Evolutionary conservation across 1,284 basidiomycete genomes (phyloP), one percentile per base, ranked within the genome.

Genomic region (Apiotrichum montevideense): DNA sequence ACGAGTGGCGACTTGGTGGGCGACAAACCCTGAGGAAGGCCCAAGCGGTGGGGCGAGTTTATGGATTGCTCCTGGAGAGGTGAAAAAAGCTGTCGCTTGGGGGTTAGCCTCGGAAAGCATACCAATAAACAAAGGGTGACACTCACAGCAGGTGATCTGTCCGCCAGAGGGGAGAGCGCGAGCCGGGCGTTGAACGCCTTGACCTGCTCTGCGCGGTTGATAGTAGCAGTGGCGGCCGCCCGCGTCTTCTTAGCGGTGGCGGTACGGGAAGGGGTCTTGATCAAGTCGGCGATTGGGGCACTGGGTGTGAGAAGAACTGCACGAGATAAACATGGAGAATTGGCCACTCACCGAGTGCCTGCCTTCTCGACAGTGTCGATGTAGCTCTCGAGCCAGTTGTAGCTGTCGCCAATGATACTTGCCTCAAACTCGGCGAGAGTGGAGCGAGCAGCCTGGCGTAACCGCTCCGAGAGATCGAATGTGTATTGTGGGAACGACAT

Each of bases 231-330:
- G 0, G 66, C 61, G 4, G 58, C 59, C 3, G 72, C 70, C 45
- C 75, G 59, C 0, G 75, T 77, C 66, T 76, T 76, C 64, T 75
- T 75, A 34, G 66, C 64, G 29, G 74, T 77, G 15, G 67, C 62
- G 2, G 73, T 74, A 41, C 69, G 63, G 33, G 73, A 74, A 10
- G 75, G 75, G 0, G 75, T 77, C 61, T 77, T 77, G 61, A 77
- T 71, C 29, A 75, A 61, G 44, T 74, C 70, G 21, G 72, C 67
- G 33, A 77, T 66, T 1, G 72, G 69, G 7, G 67, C 70, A 46
- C 74, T 74, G 54, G 14, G 35, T 40, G 47, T 39, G 7, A 49
- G 34, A 8, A 51, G 29, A 13, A 11, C 29, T 13, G 21, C 29
- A 55, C 14, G 9, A 34, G 13, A 9, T 7, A 54, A 50, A 52